Evolutionary conservation across 2,329 filamentous ascomycete genomes (phyloP).

Genomic region (Decorospora gaudefroyi): DNA sequence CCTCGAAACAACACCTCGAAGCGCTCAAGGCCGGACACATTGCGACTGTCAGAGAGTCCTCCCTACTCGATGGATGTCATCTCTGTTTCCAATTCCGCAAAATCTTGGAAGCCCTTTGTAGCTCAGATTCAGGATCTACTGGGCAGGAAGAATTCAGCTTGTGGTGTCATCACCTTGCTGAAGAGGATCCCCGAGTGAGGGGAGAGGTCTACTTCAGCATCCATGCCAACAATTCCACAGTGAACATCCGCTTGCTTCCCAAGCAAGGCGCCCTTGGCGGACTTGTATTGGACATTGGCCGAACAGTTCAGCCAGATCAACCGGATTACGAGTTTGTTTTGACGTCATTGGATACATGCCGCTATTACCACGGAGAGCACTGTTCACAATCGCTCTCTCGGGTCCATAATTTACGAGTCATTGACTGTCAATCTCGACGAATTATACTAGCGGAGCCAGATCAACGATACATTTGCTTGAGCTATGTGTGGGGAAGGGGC

Average conservation of each 20-base stretch:
- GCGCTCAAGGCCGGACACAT: rapidly evolving
- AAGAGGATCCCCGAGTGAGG: too few species aligned
- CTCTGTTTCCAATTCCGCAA: neutral
- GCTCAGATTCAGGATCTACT: too few species aligned
- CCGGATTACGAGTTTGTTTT: neutral
- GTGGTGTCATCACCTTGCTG: too few species aligned
- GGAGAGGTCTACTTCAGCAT: too few species aligned
- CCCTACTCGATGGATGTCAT: neutral
- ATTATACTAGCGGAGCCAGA: neutral
- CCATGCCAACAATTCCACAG: too few species aligned
- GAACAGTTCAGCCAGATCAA: neutral
- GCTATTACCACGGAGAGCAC: neutral
- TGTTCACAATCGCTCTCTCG: neutral
- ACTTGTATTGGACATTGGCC: neutral
- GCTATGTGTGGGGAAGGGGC: conserved; percentile 3
- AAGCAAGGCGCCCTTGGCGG: neutral
- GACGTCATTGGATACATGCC: neutral
- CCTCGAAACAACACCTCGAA: too few species aligned
- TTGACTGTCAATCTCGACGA: neutral
- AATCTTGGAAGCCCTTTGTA: neutral
- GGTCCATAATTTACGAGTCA: neutral
- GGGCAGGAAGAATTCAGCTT: too few species aligned
- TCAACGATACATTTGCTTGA: neutral
- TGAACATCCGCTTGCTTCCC: neutral
- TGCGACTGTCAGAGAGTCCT: neutral